Conservation (phyloP, 1,139 yeast species). For the Taiozyma sp. region DNA sequence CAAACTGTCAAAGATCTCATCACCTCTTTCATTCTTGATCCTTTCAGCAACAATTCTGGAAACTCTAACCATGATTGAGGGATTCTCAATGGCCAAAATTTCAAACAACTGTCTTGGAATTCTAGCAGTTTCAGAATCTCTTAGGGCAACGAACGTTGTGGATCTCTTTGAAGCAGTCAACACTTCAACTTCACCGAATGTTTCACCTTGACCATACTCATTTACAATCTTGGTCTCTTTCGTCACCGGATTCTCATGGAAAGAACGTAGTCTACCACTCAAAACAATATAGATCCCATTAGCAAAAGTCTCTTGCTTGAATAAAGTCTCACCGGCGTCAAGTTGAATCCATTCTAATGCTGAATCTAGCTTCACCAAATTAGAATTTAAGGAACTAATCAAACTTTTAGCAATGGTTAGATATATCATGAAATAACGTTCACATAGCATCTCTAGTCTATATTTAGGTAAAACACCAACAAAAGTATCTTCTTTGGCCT, state of each 20-base stretch:
- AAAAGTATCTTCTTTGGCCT: slow-evolving; percentile 47
- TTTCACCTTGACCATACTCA: slow-evolving; percentile 92
- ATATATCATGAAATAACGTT: slow-evolving; percentile 70
- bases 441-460: slow-evolving; percentile 62
- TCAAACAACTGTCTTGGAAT: slow-evolving; percentile 90
- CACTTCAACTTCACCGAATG: slow-evolving; percentile 94
- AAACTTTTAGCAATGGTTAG: slow-evolving; percentile 73
- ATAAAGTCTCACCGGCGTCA: slow-evolving; percentile 77
- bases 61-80: slow-evolving; percentile 87
- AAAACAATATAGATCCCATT: slow-evolving; percentile 89
- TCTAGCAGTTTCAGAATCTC: slow-evolving; percentile 92
- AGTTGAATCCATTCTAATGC: slow-evolving; percentile 95
- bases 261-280: slow-evolving; percentile 83
- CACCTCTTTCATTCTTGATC: slow-evolving; percentile 30
- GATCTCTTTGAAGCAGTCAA: slow-evolving; percentile 77
- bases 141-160: slow-evolving; percentile 74
- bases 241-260: slow-evolving; percentile 26
- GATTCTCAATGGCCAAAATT: slow-evolving; percentile 76
- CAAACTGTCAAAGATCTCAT: slow-evolving; percentile 25
- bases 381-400: slow-evolving; percentile 59
- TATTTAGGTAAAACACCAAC: slow-evolving; percentile 70
- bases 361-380: slow-evolving; percentile 74
- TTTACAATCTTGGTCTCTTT: slow-evolving; percentile 46
- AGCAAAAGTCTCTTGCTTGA: slow-evolving; percentile 81
- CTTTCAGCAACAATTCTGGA: slow-evolving; percentile 83